These are phyloP conservation scores for Solanum tarapatanum DNA, from an alignment of 257 asterid genomes.

Conservation along the genomic window DNA sequence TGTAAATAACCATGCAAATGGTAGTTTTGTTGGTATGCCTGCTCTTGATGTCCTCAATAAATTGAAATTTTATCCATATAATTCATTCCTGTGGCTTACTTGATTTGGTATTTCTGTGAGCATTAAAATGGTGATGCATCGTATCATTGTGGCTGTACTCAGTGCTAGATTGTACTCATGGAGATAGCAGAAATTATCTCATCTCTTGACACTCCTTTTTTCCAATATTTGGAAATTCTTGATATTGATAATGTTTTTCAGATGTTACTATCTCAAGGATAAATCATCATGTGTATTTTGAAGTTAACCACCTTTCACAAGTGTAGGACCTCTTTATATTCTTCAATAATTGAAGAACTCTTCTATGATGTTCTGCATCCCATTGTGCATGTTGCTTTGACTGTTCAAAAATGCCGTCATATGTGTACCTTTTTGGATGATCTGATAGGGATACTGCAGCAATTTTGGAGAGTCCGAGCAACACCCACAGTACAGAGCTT, in stretches of 20 bases:
- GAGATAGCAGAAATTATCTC: background rate
- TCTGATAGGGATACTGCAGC: background rate
- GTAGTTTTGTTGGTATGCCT: background rate
- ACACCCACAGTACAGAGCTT: background rate
- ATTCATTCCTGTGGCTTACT: background rate
- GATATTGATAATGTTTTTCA: background rate
- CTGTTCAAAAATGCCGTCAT: background rate
- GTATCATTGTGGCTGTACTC: background rate
- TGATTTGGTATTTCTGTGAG: background rate
- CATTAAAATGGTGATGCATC: background rate
- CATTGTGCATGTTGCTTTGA: background rate
- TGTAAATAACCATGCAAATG: constrained; percentile 4
- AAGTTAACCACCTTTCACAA: background rate
- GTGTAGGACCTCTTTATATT: background rate
- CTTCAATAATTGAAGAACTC: background rate
- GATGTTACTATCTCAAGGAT: background rate
- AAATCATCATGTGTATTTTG: background rate
- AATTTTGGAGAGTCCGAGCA: background rate
- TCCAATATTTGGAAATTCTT: background rate
- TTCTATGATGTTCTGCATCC: background rate
- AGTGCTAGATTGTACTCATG: background rate
- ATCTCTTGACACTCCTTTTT: background rate
- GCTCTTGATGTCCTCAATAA: background rate
- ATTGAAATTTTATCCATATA: background rate
- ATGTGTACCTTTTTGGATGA: background rate